A percentile compares a stretch with the other conserved stretches of the same genome.
These are phyloP conservation scores for Rhynchosporium agropyri DNA, from an alignment of 2,329 filamentous ascomycete species.

Conservation along the genomic window DNA sequence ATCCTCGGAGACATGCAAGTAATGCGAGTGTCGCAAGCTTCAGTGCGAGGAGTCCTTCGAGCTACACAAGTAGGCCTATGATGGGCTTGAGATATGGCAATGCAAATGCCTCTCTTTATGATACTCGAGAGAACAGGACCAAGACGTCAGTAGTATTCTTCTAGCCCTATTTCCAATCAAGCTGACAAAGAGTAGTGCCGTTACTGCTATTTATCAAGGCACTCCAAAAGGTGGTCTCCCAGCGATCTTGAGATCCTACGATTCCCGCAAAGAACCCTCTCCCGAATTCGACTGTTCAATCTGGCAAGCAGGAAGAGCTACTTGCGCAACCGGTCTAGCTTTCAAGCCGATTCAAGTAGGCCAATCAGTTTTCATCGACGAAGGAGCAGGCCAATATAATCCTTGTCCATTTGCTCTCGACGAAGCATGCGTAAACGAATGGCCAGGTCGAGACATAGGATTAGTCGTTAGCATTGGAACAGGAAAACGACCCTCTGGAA, in stretches of 20 bases:
- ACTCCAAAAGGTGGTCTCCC: conserved; percentile 69
- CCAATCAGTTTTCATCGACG: conserved; percentile 91
- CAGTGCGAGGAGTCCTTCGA: conserved; percentile 65
- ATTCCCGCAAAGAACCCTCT: conserved; percentile 87
- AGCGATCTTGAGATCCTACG: conserved; percentile 86
- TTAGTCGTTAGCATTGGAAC: conserved; percentile 95
- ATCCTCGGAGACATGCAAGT: conserved; percentile 64
- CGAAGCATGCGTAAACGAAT: conserved; percentile 89
- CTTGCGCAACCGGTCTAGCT: conserved; percentile 83
- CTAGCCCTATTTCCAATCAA: not conserved
- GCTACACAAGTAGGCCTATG: conserved; percentile 58
- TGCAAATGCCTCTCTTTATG: conserved; percentile 84
- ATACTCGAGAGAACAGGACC: conserved; percentile 79
- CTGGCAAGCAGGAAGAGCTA: conserved; percentile 97
- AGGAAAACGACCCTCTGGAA: conserved; percentile 73
- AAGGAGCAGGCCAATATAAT: conserved; percentile 90
- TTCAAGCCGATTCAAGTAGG: conserved; percentile 97
- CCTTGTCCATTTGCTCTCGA: conserved; percentile 83
- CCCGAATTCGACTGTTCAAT: conserved; percentile 94
- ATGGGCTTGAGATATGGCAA: conserved; percentile 69
- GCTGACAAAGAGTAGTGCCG: conserved; percentile 62
- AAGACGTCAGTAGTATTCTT: conserved; percentile 71
- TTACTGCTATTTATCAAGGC: conserved; percentile 89
- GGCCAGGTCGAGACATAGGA: conserved; percentile 90
- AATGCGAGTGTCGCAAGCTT: conserved; percentile 84